These are phyloP conservation scores for Xylariaceae sp. DNA, from an alignment of 2,329 filamentous ascomycete species.

Conservation along the genomic window DNA sequence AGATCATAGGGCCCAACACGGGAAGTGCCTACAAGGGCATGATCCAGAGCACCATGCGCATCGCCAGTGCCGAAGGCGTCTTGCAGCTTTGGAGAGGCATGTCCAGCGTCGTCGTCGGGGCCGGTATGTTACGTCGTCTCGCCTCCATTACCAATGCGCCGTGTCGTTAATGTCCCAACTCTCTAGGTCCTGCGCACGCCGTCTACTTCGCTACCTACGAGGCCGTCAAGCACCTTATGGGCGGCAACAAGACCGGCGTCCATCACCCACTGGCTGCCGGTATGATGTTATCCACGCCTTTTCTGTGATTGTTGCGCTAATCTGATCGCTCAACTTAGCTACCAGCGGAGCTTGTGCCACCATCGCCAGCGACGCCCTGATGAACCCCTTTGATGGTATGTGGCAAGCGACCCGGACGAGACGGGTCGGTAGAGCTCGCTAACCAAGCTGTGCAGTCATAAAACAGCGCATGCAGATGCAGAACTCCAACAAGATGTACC, in stretches of 20 bases:
- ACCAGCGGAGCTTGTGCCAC: slow-evolving; percentile 92
- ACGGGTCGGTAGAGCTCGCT: neutral
- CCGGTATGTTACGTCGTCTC: slow-evolving; percentile 58
- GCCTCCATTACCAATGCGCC: neutral
- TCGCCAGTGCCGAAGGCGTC: slow-evolving; percentile 85
- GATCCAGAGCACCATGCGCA: slow-evolving; percentile 87
- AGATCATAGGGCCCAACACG: slow-evolving; percentile 82
- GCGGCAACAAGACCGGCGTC: slow-evolving; percentile 80
- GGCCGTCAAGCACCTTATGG: slow-evolving; percentile 92
- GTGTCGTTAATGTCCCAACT: neutral
- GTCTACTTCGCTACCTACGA: slow-evolving; percentile 99
- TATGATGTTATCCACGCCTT: slow-evolving; percentile 41
- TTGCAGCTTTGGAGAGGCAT: slow-evolving; percentile 93
- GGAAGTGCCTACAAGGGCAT: slow-evolving; percentile 84
- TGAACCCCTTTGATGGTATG: slow-evolving; percentile 98
- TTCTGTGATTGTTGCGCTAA: slow-evolving; percentile 9
- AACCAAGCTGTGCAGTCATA: slow-evolving; percentile 64
- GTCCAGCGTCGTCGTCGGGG: slow-evolving; percentile 92
- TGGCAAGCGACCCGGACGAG: slow-evolving; percentile 4
- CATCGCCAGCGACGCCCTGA: slow-evolving; percentile 94
- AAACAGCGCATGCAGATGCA: slow-evolving; percentile 99
- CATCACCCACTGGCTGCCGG: slow-evolving; percentile 93
- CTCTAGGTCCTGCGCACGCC: slow-evolving; percentile 84
- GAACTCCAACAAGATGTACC: slow-evolving; percentile 83
- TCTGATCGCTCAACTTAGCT: slow-evolving; percentile 49